Percentiles rank a stretch among this genome's conserved stretches.
These are phyloP conservation scores for Botrytis sinoallii DNA, from an alignment of 2,329 filamentous ascomycete species.

Conservation along the genomic window DNA sequence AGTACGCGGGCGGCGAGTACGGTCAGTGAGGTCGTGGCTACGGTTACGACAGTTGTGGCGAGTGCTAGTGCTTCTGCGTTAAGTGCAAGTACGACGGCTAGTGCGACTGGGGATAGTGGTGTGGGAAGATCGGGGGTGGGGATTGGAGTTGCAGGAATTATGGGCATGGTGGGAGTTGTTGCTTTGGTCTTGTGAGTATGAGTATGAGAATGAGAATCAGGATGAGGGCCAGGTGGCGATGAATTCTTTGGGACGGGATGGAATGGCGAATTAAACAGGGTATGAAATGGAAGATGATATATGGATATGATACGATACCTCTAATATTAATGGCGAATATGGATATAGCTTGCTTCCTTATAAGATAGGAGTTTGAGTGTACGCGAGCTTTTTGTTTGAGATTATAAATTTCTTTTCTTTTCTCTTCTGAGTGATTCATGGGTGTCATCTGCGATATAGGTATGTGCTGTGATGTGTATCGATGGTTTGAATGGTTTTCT, in stretches of 20 bases:
- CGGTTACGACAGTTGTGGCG: conserved; percentile 18
- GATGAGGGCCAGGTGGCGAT: background rate
- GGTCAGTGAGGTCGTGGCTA: conserved; percentile 9
- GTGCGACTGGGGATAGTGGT: conserved; percentile 8
- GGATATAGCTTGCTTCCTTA: background rate
- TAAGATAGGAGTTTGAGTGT: background rate
- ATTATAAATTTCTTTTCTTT: background rate
- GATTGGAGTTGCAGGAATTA: background rate
- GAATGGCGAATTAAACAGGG: background rate
- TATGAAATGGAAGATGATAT: background rate
- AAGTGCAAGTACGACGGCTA: conserved; percentile 2
- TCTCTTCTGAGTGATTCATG: background rate
- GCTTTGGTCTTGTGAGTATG: background rate
- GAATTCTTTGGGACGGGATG: background rate
- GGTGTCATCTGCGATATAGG: background rate
- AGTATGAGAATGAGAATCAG: background rate
- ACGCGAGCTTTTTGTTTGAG: background rate
- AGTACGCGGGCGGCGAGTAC: conserved; percentile 16
- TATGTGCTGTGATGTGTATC: background rate
- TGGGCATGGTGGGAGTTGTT: background rate
- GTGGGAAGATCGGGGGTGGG: background rate
- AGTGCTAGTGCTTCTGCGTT: background rate
- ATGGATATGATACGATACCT: conserved; percentile 8
- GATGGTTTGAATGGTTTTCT: background rate
- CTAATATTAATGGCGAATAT: background rate